A percentile compares a stretch with the other conserved stretches of the same genome.
These are phyloP conservation scores for Toxoplasma gondii DNA, from an alignment of 169 alveolate genomes.

Conservation along the genomic window DNA sequence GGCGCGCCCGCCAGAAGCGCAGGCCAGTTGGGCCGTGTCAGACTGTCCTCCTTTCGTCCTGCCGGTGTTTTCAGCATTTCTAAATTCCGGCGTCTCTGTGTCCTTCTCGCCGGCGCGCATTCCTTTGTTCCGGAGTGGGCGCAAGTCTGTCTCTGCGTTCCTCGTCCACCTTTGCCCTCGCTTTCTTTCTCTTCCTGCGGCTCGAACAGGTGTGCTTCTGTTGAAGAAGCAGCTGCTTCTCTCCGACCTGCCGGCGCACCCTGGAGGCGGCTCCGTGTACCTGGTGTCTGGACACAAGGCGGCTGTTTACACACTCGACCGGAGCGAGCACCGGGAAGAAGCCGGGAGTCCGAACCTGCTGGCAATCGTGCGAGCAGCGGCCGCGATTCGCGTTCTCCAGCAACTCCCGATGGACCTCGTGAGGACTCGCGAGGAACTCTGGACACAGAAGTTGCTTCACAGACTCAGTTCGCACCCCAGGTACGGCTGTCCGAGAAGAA, in stretches of 20 bases:
- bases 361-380: slow-evolving; percentile 91
- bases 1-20: no score
- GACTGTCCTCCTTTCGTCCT: no score
- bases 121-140: no score
- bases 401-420: slow-evolving; percentile 72
- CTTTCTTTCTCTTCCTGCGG: neutral
- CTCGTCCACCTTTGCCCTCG: neutral
- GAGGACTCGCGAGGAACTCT: slow-evolving; percentile 60
- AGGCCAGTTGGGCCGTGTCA: no score
- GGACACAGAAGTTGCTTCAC: slow-evolving; percentile 66
- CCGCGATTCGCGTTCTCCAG: slow-evolving; percentile 81
- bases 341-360: slow-evolving; percentile 95
- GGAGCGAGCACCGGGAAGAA: slow-evolving; percentile 92
- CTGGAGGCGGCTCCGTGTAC: slow-evolving; percentile 92
- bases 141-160: neutral
- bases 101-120: neutral
- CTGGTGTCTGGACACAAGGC: slow-evolving; percentile 83
- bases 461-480: slow-evolving; percentile 27
- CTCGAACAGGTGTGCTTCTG: slow-evolving; percentile 83
- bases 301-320: slow-evolving; percentile 84
- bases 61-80: no score
- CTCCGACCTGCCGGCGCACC: slow-evolving; percentile 80
- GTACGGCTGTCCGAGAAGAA: neutral
- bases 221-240: slow-evolving; percentile 83
- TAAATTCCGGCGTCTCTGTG: no score